These are phyloP conservation scores for Mortierella claussenii DNA, from an alignment of 192 early-diverging fungal species.

Conservation along the genomic window DNA sequence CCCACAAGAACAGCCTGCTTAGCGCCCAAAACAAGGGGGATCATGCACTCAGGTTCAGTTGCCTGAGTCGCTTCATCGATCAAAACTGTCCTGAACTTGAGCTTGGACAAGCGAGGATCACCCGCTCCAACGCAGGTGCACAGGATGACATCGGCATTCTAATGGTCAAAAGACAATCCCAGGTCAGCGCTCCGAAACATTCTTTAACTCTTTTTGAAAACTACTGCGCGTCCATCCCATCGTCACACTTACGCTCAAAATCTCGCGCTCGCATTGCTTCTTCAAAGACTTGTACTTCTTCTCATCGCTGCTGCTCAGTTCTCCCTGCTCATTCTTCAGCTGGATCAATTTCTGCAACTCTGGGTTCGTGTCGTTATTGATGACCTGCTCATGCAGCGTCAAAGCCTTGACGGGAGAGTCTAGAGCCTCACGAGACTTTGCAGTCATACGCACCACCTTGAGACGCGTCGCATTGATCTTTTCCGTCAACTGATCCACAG, in stretches of 20 bases:
- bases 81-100: constrained; percentile 93
- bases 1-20: constrained; percentile 98
- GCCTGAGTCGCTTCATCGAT: constrained; percentile 99
- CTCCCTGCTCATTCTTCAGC: constrained; percentile 89
- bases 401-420: constrained; percentile 95
- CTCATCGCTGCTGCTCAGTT: constrained; percentile 90
- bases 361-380: constrained; percentile 92
- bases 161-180: not conserved
- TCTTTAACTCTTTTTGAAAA: not conserved
- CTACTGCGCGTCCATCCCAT: no score
- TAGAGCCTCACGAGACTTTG: constrained; percentile 92
- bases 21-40: constrained; percentile 95
- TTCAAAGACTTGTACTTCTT: constrained; percentile 86
- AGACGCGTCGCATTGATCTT: constrained; percentile 96
- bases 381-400: constrained; percentile 96
- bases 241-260: constrained; percentile 78
- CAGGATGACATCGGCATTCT: constrained; percentile 96
- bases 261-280: constrained; percentile 89
- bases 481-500: constrained; percentile 98
- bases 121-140: constrained; percentile 98
- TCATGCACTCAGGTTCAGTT: constrained; percentile 97
- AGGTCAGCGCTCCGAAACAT: not conserved
- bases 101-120: constrained; percentile 88
- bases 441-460: constrained; percentile 94
- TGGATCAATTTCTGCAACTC: constrained; percentile 93